phyloP scores from a whole-genome alignment of 1,284 basidiomycete species.

The Cystobasidium pallidum region DNA sequence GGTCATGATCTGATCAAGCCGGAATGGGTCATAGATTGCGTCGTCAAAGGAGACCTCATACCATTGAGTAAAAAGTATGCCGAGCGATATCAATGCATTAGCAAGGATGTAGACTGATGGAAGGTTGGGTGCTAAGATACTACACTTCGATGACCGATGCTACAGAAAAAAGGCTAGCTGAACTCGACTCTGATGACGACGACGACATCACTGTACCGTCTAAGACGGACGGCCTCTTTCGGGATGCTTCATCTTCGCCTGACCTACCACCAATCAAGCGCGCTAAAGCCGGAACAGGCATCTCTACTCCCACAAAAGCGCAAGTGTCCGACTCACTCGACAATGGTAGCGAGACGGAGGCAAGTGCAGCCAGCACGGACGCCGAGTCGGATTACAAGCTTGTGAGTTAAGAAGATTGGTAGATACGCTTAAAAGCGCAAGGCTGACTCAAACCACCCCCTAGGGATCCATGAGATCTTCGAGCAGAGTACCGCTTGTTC shows the following conservation, averaged over 20 bases:
- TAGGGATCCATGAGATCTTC: not conserved
- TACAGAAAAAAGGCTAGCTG: constrained; percentile 14
- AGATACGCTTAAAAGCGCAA: not conserved
- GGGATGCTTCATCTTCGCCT: constrained; percentile 25
- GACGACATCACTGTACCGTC: not conserved
- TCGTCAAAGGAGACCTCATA: constrained; percentile 63
- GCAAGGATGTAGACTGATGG: not conserved
- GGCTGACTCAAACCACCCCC: not conserved
- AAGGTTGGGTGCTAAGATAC: constrained; percentile 3
- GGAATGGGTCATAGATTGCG: constrained; percentile 77
- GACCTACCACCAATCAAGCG: constrained; percentile 22
- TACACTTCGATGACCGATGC: constrained; percentile 22
- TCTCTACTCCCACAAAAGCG: not conserved
- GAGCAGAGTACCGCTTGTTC: too few relatives aligned
- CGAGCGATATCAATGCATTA: not conserved
- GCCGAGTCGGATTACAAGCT: constrained; percentile 1
- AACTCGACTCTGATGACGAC: constrained; percentile 12
- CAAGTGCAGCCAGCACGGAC: constrained; percentile 27
- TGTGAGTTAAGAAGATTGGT: not conserved
- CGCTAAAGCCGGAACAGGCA: not conserved
- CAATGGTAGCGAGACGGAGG: constrained; percentile 25
- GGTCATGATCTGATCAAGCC: constrained; percentile 73
- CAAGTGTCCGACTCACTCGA: constrained; percentile 4
- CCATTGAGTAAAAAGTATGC: constrained; percentile 71
- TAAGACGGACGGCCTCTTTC: not conserved